These are phyloP conservation scores for Phylloporus arenicola DNA, from an alignment of 768 basidiomycete species.

Conservation along the genomic window DNA sequence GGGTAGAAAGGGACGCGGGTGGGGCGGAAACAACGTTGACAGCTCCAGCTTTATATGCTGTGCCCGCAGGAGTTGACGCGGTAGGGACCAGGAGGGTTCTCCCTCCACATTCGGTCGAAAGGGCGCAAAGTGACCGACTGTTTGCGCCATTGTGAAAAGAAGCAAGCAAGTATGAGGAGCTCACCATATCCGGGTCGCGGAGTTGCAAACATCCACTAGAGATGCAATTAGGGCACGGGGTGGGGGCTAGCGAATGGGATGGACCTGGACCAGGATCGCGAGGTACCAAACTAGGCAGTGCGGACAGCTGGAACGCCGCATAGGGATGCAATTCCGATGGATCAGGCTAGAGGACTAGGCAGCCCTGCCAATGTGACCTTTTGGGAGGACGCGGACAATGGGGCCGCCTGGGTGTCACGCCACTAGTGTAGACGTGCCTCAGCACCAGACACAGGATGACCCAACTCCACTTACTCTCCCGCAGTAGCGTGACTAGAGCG, in stretches of 20 bases:
- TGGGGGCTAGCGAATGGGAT: background rate
- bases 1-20: background rate
- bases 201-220: constrained; percentile 15
- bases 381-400: background rate
- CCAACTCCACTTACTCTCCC: constrained; percentile 14
- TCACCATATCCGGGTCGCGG: constrained; percentile 28
- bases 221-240: constrained; percentile 3
- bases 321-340: constrained; percentile 6
- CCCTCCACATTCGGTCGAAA: constrained; percentile 17
- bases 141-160: constrained; percentile 22
- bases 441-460: constrained; percentile 13
- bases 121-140: constrained; percentile 21
- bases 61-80: constrained; percentile 16
- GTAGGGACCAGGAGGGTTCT: constrained; percentile 14
- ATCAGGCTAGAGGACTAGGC: background rate
- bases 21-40: constrained; percentile 1
- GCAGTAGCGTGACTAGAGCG: constrained; percentile 3
- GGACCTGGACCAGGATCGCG: background rate
- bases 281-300: constrained; percentile 9
- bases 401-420: constrained; percentile 13
- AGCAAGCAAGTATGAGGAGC: constrained; percentile 21
- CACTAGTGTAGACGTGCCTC: constrained; percentile 22
- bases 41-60: constrained; percentile 18
- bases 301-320: background rate
- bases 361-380: constrained; percentile 1